These are phyloP conservation scores for Cucurbita moschata DNA, from an alignment of 306 rosid genomes.

Conservation along the genomic window DNA sequence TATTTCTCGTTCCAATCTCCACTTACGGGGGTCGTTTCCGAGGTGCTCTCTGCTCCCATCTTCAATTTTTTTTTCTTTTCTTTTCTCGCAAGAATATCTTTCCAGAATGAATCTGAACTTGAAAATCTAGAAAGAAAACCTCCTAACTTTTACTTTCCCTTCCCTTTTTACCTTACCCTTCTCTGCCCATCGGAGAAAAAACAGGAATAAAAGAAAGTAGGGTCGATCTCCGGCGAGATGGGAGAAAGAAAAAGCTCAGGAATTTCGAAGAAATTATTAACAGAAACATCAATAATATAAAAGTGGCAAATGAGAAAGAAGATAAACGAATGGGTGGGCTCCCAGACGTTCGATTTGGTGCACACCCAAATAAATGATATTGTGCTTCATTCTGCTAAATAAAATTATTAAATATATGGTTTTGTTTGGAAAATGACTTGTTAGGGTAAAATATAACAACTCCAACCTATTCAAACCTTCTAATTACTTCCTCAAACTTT, in stretches of 20 bases:
- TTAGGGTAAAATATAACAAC: background rate
- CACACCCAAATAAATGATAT: background rate
- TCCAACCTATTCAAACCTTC: too few relatives aligned
- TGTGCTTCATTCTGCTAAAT: background rate
- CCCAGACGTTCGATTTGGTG: background rate
- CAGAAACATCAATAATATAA: background rate
- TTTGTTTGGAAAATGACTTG: background rate
- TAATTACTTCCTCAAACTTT: too few relatives aligned
- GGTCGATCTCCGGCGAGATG: slow-evolving; percentile 19
- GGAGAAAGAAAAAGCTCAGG: background rate
- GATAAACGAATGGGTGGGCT: background rate
- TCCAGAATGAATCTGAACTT: background rate
- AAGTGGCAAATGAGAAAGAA: background rate
- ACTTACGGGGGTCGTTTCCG: slow-evolving; percentile 20
- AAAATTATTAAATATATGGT: background rate
- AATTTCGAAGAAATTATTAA: slow-evolving; percentile 1
- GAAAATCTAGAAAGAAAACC: background rate
- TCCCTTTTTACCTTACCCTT: background rate
- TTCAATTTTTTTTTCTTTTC: background rate
- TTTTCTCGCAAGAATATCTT: background rate
- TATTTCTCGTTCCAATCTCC: slow-evolving; percentile 9
- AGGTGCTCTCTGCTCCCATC: slow-evolving; percentile 49
- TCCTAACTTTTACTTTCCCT: background rate
- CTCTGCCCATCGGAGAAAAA: slow-evolving; percentile 11
- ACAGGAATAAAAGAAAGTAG: background rate